Percentiles rank a stretch among this genome's conserved stretches.
Conservation (phyloP, 2,329 filamentous ascomycete species). For the Verticillium albo-atrum region DNA sequence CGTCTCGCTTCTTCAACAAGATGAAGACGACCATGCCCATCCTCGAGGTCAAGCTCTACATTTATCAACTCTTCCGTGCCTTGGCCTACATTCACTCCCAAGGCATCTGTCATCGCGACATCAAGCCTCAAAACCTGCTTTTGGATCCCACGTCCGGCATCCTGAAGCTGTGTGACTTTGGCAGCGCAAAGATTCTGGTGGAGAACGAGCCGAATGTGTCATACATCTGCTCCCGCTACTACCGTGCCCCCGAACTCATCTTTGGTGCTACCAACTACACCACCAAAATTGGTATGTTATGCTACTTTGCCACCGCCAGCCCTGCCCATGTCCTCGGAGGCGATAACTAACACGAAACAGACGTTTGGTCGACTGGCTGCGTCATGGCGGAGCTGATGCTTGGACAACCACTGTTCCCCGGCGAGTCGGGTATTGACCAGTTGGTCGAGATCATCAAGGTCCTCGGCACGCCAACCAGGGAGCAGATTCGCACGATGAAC, state of each 20-base stretch:
- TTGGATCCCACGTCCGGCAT: slow-evolving; percentile 88
- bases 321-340: not conserved
- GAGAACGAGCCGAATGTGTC: slow-evolving; percentile 99
- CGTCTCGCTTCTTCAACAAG: slow-evolving; percentile 99
- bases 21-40: slow-evolving; percentile 99
- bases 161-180: slow-evolving; percentile 97
- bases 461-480: slow-evolving; percentile 88
- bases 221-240: slow-evolving; percentile 99
- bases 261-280: slow-evolving; percentile 99
- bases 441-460: slow-evolving; percentile 99
- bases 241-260: slow-evolving; percentile 94
- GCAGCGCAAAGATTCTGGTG: slow-evolving; percentile 96
- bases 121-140: slow-evolving; percentile 97
- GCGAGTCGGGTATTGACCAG: slow-evolving; percentile 97
- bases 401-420: slow-evolving; percentile 94
- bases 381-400: slow-evolving; percentile 99
- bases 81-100: slow-evolving; percentile 98
- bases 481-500: slow-evolving; percentile 99
- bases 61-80: slow-evolving; percentile 97
- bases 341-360: slow-evolving; percentile 40
- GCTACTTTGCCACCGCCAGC: too few relatives aligned
- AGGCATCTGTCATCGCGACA: slow-evolving; percentile 97
- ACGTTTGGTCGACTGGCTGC: slow-evolving; percentile 98
- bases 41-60: slow-evolving; percentile 98
- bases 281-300: slow-evolving; percentile 93